Percentiles rank a stretch among this genome's conserved stretches.
Evolutionary conservation across 2,329 filamentous ascomycete species (phyloP).

Genomic region (Zalaria obscura): DNA sequence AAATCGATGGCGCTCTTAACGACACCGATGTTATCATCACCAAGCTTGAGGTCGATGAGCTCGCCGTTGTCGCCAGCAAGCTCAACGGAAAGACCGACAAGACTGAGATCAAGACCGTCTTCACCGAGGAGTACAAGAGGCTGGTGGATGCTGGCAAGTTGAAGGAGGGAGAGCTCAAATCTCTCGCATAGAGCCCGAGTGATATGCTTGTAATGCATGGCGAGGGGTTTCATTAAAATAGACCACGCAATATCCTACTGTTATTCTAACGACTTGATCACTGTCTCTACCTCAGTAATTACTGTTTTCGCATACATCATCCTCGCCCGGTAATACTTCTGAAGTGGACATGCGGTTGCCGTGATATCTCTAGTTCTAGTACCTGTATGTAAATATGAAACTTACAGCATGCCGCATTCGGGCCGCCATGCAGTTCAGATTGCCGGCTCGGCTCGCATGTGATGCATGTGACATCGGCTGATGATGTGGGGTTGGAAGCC

Average conservation of each 20-base stretch:
- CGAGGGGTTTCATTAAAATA: no score
- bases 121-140: conserved; percentile 62
- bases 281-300: no score
- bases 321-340: no score
- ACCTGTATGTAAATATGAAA: no score
- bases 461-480: neutral
- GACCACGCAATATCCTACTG: no score
- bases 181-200: conserved; percentile 10
- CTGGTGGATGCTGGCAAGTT: conserved; percentile 73
- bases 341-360: no score
- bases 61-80: conserved; percentile 69
- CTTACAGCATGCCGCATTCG: no score
- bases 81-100: conserved; percentile 65
- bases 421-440: neutral
- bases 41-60: conserved; percentile 84
- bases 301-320: no score
- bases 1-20: conserved; percentile 69
- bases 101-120: conserved; percentile 74
- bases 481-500: neutral
- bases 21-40: conserved; percentile 78
- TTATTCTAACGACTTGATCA: no score
- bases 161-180: conserved; percentile 70
- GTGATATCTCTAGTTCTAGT: no score
- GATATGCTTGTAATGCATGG: no score
- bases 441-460: neutral